Evolutionary conservation across 768 basidiomycete genomes (phyloP).

Genomic region (Phylloporus sp.): DNA sequence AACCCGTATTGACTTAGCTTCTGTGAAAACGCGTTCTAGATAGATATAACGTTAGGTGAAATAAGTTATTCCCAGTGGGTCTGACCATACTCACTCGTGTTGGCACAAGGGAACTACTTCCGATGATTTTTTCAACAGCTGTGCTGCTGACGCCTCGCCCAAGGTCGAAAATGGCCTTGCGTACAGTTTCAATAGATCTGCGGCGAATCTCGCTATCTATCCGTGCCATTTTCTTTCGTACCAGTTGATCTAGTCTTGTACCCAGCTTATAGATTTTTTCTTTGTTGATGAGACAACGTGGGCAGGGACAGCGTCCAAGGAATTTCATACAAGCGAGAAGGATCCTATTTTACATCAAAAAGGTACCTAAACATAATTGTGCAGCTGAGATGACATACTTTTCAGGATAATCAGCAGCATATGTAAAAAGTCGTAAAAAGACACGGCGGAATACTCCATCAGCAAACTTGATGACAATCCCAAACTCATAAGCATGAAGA

Average conservation of each 20-base stretch:
- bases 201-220: background rate
- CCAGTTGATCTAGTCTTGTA: background rate
- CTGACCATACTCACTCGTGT: background rate
- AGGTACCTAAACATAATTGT: no score
- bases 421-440: constrained; percentile 22
- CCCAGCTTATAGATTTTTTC: background rate
- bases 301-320: constrained; percentile 21
- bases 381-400: no score
- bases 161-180: background rate
- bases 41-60: no score
- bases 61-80: background rate
- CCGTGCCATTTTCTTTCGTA: background rate
- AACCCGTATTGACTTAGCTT: constrained; percentile 17
- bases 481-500: background rate
- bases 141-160: background rate
- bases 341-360: background rate
- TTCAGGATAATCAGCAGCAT: constrained; percentile 29
- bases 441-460: constrained; percentile 17
- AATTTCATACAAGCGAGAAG: constrained; percentile 12
- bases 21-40: constrained; percentile 32
- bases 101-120: background rate
- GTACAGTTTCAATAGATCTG: background rate
- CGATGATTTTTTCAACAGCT: background rate
- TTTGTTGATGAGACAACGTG: constrained; percentile 7
- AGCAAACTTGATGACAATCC: constrained; percentile 16